Conservation (phyloP, 2,329 filamentous ascomycete genomes). For the Cladosporium sp. region DNA sequence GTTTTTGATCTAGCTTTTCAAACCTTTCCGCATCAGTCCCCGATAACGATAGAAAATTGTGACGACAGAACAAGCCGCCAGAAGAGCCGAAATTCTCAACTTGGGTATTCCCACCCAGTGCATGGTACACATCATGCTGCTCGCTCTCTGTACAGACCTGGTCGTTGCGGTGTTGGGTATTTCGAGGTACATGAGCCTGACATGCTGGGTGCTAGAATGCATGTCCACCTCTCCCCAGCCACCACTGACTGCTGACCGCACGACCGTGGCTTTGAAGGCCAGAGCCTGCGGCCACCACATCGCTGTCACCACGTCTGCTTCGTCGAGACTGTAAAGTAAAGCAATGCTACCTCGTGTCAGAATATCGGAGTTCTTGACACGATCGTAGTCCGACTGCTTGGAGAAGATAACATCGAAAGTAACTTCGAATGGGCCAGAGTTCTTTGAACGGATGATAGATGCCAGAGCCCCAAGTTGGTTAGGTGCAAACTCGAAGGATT, state of each 20-base stretch:
- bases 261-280: conserved; percentile 47
- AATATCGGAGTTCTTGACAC: conserved; percentile 25
- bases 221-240: background rate
- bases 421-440: conserved; percentile 49
- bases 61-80: background rate
- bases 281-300: conserved; percentile 44
- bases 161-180: background rate
- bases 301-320: conserved; percentile 29
- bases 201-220: background rate
- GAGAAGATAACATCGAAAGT: conserved; percentile 52
- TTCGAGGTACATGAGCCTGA: background rate
- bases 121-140: background rate
- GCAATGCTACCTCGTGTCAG: conserved; percentile 29
- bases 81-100: background rate
- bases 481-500: background rate
- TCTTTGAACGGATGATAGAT: conserved; percentile 45
- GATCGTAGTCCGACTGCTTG: conserved; percentile 12
- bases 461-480: background rate
- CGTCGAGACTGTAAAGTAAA: conserved; percentile 25
- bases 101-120: background rate
- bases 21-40: background rate
- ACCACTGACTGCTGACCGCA: conserved; percentile 21
- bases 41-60: background rate
- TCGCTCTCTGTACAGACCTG: background rate
- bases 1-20: background rate